Base-by-base conservation (phyloP, 2,329 filamentous ascomycete species). In the Aspergillus brunneoviolaceus region DNA sequence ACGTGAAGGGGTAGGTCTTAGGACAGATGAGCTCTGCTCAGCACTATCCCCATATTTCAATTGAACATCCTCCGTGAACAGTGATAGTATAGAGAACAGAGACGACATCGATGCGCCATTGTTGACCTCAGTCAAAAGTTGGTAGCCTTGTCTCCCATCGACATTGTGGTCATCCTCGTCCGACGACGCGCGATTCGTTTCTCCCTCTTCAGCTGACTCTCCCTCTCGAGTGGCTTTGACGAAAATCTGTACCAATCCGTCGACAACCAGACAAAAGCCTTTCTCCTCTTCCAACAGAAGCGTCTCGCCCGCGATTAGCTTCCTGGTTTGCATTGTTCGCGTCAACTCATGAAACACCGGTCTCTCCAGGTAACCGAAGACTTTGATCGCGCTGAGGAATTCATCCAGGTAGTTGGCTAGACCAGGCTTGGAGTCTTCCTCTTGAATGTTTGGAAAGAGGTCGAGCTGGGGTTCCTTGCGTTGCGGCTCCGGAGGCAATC, bases 41-140 rank as follows among this genome's bases (percentile, higher is more conserved):
- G 72, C 75, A n/a, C 89, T 87, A 49, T 83, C 82, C 0, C 88
- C 85, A 63, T 88, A 83, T 23, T 87, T 86, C 35, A 99, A 80
- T 65, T 90, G 90, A 56, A 99, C 87, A 70, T 97, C 93, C 74
- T 99, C 95, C 3, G 95, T 99, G 72, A 99, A 99, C 0, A 99
- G 81, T 2, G 94, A 96, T 77, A 99, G 87, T 66, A 99, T 96
- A 0, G 95, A 98, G 76, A 99, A 99, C 2, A 99, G 79, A 0
- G 95, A 99, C 5, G 95, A 99, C 94, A 99, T 97, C 1, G 96
- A 94, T 1, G 95, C 93, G 14, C 95, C 95, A 69, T 99, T 99
- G 70, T 95, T 96, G 56, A 99, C 94, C 76, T 99, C 96, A 0
- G 95, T 99, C 57, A 99, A 82, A 45, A 99, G 84, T 73, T 98